phyloP scores from a whole-genome alignment of 1,139 yeast species.

The Candida sojae region DNA sequence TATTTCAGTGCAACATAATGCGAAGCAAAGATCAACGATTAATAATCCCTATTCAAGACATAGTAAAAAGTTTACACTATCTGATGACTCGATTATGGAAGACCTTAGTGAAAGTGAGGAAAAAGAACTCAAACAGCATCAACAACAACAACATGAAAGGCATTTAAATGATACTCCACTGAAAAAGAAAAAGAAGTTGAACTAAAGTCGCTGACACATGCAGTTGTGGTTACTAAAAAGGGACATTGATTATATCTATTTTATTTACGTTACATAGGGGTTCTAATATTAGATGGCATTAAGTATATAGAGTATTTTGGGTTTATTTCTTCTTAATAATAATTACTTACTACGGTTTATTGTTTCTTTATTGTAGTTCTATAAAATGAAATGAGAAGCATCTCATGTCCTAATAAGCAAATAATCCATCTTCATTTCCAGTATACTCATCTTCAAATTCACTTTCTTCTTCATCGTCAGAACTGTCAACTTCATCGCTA shows the following conservation, averaged over 20 bases:
- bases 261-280: not conserved
- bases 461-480: constrained; percentile 34
- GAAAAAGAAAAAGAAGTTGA: constrained; percentile 12
- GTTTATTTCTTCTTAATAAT: not conserved
- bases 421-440: constrained; percentile 50
- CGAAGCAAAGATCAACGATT: constrained; percentile 15
- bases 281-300: not conserved
- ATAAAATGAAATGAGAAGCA: not conserved
- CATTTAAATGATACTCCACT: constrained; percentile 10
- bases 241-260: not conserved
- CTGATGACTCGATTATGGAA: constrained; percentile 9
- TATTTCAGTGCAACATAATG: constrained; percentile 37
- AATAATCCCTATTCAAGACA: constrained; percentile 7
- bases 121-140: constrained; percentile 4
- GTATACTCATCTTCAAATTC: constrained; percentile 46
- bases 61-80: constrained; percentile 6
- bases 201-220: not conserved
- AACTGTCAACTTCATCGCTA: constrained; percentile 36
- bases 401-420: constrained; percentile 28
- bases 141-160: not conserved
- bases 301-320: constrained; percentile 2
- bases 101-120: constrained; percentile 12
- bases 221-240: no score
- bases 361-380: not conserved
- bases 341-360: not conserved